Base-by-base conservation (phyloP, 2,329 filamentous ascomycete species). In the Sphaerostilbella broomeana region DNA sequence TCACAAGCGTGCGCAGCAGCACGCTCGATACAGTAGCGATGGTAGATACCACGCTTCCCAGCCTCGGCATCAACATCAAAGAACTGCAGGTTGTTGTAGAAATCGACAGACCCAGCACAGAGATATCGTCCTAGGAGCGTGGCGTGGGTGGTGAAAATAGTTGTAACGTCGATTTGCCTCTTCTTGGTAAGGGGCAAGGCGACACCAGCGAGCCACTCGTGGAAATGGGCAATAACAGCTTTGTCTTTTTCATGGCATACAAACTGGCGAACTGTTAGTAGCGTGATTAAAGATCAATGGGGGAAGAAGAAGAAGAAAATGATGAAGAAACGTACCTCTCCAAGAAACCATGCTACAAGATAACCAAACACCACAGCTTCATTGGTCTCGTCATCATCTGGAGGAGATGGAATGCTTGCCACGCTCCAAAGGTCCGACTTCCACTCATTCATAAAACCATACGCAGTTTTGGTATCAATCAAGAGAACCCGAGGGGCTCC, bases 291-390 rank as follows among this genome's bases (percentile, higher is more conserved):
- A 20, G 10, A 15, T 13, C 12, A 27, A 40, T 21, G 6, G 17
- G 19, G 6, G 29, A 11, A 24, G 29, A 38, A 17, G 15, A 21
- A 22, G 26, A 35, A 24, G 31, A 18, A 9, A 20, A 27, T 21
- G 15, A 12, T 22, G 26, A 20, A 10, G 3, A 21, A n/a, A 17
- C 73, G 56, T 70, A 94, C 89, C 79, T 97, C 92, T 67, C 92
- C 92, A 48, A 98, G 70, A 64, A 97, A 97, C 92, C 92, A 98
- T 21, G 92, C 89, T 30, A 97, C 87, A 43, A 98, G 68, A 59
- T 98, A 98, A 36, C 92, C 92, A 68, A 97, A 97, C 28, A 97
- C 86, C 58, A 97, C 92, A 27, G 92, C 84, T 65, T 97, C 92
- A 59, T 95, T 97, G 39, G 92, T 95, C 71, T 98, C 92, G 37